Conservation (phyloP, 176 grass and related monocot genomes). For the Secale cereale region DNA sequence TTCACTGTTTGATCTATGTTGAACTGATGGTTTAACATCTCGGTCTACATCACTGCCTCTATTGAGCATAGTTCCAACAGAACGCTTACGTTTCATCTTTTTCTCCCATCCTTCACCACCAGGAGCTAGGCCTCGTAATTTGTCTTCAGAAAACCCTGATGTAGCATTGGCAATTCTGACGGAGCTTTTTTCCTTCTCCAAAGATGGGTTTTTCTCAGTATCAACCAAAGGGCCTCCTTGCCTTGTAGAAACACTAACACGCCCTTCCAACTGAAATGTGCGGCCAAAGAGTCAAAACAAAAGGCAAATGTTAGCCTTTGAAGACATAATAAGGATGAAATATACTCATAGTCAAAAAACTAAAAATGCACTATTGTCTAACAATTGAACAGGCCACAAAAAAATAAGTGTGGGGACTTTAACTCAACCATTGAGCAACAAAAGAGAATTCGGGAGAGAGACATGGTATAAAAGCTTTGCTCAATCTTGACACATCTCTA, state of each 20-base stretch:
- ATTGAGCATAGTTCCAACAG: conserved; percentile 70
- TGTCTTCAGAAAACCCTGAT: conserved; percentile 51
- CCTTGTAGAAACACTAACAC: conserved; percentile 38
- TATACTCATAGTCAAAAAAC: not conserved
- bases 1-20: conserved; percentile 49
- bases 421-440: not conserved
- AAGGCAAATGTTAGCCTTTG: not conserved
- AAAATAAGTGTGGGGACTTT: not conserved
- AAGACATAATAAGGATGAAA: conserved; percentile 1
- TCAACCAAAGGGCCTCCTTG: conserved; percentile 44
- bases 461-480: not conserved
- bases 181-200: conserved; percentile 66
- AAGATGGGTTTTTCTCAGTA: conserved; percentile 35
- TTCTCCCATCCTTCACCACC: conserved; percentile 73
- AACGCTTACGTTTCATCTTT: conserved; percentile 64
- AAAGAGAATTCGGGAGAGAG: not conserved
- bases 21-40: conserved; percentile 44
- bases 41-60: conserved; percentile 51
- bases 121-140: conserved; percentile 55
- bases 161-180: conserved; percentile 32
- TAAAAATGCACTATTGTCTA: not conserved
- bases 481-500: not conserved
- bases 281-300: not conserved
- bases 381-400: not conserved
- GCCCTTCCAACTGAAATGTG: conserved; percentile 54